These are phyloP conservation scores for Ganoderma boninense DNA, from an alignment of 1,284 basidiomycete species.

Conservation along the genomic window DNA sequence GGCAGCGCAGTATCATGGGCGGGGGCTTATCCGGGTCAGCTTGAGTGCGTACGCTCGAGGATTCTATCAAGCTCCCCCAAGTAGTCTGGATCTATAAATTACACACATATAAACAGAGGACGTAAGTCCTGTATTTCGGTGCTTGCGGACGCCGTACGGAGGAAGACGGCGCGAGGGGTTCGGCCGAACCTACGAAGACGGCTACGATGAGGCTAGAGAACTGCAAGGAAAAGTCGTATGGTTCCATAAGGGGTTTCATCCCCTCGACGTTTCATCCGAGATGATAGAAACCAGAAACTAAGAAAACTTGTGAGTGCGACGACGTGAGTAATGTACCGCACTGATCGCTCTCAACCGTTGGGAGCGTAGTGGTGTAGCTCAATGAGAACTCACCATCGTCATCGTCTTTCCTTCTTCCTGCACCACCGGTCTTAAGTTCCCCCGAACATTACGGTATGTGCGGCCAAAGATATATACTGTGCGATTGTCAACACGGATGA, in stretches of 20 bases:
- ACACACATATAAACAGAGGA: neutral
- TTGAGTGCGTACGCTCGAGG: neutral
- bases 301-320: neutral
- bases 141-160: neutral
- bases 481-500: neutral
- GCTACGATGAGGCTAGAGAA: neutral
- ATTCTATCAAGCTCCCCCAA: neutral
- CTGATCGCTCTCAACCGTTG: neutral
- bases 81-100: no score
- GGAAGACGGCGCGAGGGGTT: neutral
- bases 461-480: neutral
- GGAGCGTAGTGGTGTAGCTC: no score
- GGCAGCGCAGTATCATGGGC: neutral
- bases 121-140: neutral
- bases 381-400: neutral
- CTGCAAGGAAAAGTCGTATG: neutral
- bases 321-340: neutral
- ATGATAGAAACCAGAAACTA: neutral
- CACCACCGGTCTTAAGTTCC: neutral
- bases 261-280: neutral
- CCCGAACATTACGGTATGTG: neutral
- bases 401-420: neutral
- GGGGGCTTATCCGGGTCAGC: neutral
- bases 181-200: neutral
- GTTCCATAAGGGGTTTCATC: neutral